Evolutionary conservation across 768 basidiomycete species (phyloP).

Genomic region (Boletus rex-veris): DNA sequence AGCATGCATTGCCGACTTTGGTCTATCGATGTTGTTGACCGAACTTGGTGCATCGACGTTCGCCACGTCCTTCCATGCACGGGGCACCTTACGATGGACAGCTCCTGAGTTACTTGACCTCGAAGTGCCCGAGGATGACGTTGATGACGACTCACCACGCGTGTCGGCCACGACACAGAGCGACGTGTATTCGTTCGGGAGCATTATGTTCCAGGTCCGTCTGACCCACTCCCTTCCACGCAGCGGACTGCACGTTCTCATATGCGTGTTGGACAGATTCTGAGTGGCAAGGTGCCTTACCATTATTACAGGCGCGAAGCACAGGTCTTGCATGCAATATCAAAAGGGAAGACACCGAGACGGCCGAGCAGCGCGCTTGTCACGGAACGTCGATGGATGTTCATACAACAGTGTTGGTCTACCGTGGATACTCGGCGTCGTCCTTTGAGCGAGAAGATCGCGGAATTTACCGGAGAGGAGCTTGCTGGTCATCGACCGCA

Average conservation of each 20-base stretch:
- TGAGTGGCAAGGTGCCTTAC: slow-evolving; percentile 15
- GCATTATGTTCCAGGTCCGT: slow-evolving; percentile 11
- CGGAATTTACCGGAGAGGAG: no score
- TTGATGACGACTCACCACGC: background rate
- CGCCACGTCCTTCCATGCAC: slow-evolving; percentile 15
- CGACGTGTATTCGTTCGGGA: background rate
- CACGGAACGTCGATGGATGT: slow-evolving; percentile 8
- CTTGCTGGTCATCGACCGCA: slow-evolving; percentile 23
- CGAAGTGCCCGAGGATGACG: background rate
- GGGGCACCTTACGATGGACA: slow-evolving; percentile 3
- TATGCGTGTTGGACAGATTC: background rate
- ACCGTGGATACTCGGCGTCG: slow-evolving; percentile 14
- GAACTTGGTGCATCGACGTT: slow-evolving; percentile 6
- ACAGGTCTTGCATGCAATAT: slow-evolving; percentile 10
- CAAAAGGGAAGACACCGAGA: background rate
- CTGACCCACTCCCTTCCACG: background rate
- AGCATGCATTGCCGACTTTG: no score
- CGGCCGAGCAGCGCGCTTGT: background rate
- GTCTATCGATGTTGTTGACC: no score
- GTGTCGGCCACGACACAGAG: background rate
- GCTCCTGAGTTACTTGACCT: slow-evolving; percentile 14
- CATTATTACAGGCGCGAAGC: slow-evolving; percentile 9
- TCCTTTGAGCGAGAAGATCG: no score
- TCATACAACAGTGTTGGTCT: slow-evolving; percentile 17
- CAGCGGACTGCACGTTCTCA: no score